Conservation (phyloP, 106 monocot genomes). For the Ottelia alismoides region DNA sequence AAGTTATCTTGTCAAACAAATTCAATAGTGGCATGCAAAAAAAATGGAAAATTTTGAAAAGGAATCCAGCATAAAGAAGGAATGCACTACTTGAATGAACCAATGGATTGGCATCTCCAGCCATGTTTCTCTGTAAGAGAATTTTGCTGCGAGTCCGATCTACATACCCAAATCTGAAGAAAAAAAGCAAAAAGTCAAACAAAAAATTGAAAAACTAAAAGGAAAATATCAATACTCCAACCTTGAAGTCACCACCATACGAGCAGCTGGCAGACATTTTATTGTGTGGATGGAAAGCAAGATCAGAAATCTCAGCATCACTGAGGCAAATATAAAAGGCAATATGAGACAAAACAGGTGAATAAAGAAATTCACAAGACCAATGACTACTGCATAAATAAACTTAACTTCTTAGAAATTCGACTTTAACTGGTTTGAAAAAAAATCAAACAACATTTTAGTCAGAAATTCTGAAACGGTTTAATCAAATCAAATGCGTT, state of each 20-base stretch:
- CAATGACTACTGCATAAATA: not conserved
- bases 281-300: slow-evolving; percentile 62
- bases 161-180: slow-evolving; percentile 58
- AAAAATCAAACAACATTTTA: not conserved
- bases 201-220: not conserved
- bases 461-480: too few relatives aligned
- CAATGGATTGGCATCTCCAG: slow-evolving; percentile 94
- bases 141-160: slow-evolving; percentile 9
- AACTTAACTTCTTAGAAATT: not conserved
- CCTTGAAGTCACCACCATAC: slow-evolving; percentile 91
- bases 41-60: not conserved
- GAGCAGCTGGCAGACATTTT: slow-evolving; percentile 76
- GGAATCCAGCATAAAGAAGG: not conserved
- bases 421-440: too few relatives aligned
- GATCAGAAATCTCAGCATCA: slow-evolving; percentile 61
- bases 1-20: not conserved
- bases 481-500: too few relatives aligned
- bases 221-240: slow-evolving; percentile 4
- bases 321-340: slow-evolving; percentile 16
- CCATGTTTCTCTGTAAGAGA: slow-evolving; percentile 47
- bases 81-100: slow-evolving; percentile 73
- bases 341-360: not conserved
- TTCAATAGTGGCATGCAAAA: not conserved
- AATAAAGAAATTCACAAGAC: not conserved
- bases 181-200: not conserved